Conservation (phyloP, 202 grass and related monocot genomes). For the Panicum hallii region DNA sequence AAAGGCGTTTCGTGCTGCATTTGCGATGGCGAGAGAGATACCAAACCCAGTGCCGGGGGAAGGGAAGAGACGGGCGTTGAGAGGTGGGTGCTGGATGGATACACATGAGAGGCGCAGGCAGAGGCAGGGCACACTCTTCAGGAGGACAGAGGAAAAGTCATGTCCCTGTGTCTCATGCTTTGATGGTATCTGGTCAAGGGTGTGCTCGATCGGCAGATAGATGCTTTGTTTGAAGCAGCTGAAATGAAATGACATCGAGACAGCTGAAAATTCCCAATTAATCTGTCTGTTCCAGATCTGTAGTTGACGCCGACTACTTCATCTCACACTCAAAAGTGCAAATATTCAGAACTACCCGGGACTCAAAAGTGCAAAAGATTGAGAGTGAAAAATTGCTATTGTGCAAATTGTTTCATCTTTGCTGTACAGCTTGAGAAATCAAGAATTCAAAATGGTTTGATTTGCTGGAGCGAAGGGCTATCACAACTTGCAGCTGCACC, state of each 20-base stretch:
- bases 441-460: neutral
- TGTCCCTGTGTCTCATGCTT: constrained; percentile 22
- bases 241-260: neutral
- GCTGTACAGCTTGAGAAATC: neutral
- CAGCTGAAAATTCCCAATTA: neutral
- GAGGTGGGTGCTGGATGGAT: constrained; percentile 6
- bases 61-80: constrained; percentile 27
- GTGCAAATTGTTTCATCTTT: neutral
- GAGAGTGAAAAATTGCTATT: neutral
- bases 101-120: constrained; percentile 37
- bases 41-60: constrained; percentile 63
- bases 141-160: constrained; percentile 33
- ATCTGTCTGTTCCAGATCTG: neutral
- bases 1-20: constrained; percentile 42
- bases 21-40: constrained; percentile 46
- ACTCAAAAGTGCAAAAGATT: no score
- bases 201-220: neutral
- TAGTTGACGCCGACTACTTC: neutral
- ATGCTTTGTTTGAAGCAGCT: no score
- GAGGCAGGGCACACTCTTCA: neutral
- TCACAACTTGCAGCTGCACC: neutral
- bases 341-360: neutral
- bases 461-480: neutral
- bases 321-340: neutral
- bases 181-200: constrained; percentile 10